phyloP scores from a whole-genome alignment of 805 yeast species.

The Starmerella khaoyaiensis region DNA sequence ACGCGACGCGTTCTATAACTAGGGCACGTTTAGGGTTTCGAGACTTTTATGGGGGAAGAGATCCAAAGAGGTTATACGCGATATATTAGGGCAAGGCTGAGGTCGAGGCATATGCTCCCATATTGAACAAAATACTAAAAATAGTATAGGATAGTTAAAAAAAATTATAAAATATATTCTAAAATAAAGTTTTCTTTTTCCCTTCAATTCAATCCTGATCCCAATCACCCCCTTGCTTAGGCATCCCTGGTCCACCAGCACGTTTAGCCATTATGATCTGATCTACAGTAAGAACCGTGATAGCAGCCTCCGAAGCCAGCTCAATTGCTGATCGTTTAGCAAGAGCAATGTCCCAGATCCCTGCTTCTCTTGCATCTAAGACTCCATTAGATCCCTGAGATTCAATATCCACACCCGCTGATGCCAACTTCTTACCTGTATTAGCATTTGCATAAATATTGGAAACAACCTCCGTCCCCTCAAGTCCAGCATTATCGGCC shows the following conservation, averaged over 20 bases:
- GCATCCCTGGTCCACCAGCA: slow-evolving; percentile 95
- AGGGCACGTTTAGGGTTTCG: no score
- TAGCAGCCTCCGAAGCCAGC: slow-evolving; percentile 91
- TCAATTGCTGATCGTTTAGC: slow-evolving; percentile 78
- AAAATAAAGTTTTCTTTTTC: no score
- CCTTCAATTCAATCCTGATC: slow-evolving; percentile 20
- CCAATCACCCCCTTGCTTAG: slow-evolving; percentile 41
- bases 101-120: no score
- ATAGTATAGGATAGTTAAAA: no score
- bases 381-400: slow-evolving; percentile 50
- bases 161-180: no score
- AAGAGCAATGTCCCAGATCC: slow-evolving; percentile 66
- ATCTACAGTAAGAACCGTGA: slow-evolving; percentile 80
- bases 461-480: slow-evolving; percentile 79
- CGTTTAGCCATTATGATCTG: slow-evolving; percentile 98
- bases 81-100: no score
- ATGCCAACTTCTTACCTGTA: slow-evolving; percentile 13
- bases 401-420: slow-evolving; percentile 65
- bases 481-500: slow-evolving; percentile 90
- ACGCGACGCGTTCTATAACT: no score
- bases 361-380: slow-evolving; percentile 53
- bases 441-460: slow-evolving; percentile 75
- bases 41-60: no score
- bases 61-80: no score
- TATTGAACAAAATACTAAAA: no score